Conservation (phyloP, 129 eudicot genomes). For the Centella asiatica region DNA sequence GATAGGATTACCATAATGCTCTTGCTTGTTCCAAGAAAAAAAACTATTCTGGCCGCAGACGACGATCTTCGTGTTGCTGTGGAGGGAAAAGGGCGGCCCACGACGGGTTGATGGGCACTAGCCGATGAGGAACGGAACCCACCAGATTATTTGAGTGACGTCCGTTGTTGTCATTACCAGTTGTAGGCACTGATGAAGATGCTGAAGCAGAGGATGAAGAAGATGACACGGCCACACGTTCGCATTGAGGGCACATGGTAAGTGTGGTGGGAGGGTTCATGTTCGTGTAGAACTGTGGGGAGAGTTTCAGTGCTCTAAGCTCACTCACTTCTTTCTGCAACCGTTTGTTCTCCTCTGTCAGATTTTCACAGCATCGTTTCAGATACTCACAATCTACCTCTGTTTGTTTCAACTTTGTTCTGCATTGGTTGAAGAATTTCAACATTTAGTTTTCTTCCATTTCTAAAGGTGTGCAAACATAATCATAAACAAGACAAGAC, state of each 20-base stretch:
- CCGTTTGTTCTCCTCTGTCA: constrained; percentile 14
- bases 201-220: constrained; percentile 6
- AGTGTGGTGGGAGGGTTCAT: constrained; percentile 15
- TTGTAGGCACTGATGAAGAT: not conserved
- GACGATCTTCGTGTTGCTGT: constrained; percentile 1
- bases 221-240: constrained; percentile 10
- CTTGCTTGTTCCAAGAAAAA: not conserved
- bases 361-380: constrained; percentile 17
- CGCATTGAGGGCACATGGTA: constrained; percentile 19
- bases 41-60: not conserved
- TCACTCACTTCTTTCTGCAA: constrained; percentile 17
- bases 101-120: not conserved
- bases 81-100: constrained; percentile 4
- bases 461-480: too few relatives aligned
- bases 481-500: too few relatives aligned
- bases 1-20: not conserved
- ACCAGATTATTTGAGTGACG: not conserved
- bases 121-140: not conserved
- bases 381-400: constrained; percentile 23
- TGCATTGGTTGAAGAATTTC: not conserved
- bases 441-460: not conserved
- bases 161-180: not conserved
- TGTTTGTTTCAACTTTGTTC: constrained; percentile 20
- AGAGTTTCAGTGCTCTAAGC: constrained; percentile 12
- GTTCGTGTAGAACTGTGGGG: constrained; percentile 8